These are phyloP conservation scores for Pleodorina starrii DNA, from an alignment of 139 green algal species.

Conservation along the genomic window DNA sequence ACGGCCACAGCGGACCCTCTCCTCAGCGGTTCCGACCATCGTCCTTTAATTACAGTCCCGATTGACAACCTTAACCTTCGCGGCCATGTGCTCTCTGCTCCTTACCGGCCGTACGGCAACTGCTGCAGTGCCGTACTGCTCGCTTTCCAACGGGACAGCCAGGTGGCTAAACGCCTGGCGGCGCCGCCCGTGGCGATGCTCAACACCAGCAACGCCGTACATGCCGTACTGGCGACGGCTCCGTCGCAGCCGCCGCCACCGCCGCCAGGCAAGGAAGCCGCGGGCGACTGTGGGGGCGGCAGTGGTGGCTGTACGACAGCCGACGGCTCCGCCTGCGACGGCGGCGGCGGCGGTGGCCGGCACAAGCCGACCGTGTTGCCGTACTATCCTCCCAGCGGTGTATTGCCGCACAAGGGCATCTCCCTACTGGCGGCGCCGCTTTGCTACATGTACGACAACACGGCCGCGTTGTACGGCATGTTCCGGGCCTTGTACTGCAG, in stretches of 20 bases:
- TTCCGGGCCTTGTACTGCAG: slow-evolving; percentile 73
- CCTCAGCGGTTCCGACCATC: too few species aligned
- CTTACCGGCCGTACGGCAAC: not conserved
- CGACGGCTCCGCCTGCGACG: not conserved
- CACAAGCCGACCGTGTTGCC: not conserved
- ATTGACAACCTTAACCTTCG: too few species aligned
- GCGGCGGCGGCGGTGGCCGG: not conserved
- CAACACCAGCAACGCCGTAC: not conserved
- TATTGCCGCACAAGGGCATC: slow-evolving; percentile 63
- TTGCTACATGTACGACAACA: slow-evolving; percentile 71
- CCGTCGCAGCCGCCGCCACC: not conserved
- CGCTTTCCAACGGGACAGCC: slow-evolving; percentile 62
- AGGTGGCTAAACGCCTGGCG: slow-evolving; percentile 15
- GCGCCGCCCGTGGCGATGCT: slow-evolving; percentile 32
- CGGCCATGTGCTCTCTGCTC: not conserved
- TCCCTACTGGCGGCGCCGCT: slow-evolving; percentile 69
- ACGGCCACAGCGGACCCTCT: too few species aligned
- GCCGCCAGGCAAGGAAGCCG: not conserved
- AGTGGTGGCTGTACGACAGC: not conserved
- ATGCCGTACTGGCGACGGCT: not conserved
- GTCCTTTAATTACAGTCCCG: too few species aligned
- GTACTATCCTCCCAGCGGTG: slow-evolving; percentile 51
- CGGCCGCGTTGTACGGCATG: slow-evolving; percentile 64
- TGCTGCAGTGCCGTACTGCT: slow-evolving; percentile 59
- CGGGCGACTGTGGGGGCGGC: not conserved